These are phyloP conservation scores for Glycine soja DNA, from an alignment of 306 rosid species.

Conservation along the genomic window DNA sequence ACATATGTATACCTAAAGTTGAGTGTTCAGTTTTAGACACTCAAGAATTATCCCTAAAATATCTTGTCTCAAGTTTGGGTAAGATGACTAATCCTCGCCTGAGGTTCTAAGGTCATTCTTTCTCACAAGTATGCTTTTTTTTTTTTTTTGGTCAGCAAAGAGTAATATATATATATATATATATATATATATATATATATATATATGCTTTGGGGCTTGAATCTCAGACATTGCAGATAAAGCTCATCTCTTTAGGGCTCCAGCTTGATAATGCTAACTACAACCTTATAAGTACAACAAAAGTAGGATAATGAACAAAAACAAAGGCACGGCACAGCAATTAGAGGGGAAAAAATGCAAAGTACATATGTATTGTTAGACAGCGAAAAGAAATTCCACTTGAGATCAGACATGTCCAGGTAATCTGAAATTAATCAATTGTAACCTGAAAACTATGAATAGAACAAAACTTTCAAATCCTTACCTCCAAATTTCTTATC, in stretches of 20 bases:
- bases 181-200: no score
- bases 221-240: not conserved
- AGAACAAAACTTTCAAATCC: conserved; percentile 16
- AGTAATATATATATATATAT: no score
- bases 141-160: no score
- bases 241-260: not conserved
- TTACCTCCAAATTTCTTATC: conserved; percentile 94
- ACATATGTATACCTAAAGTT: no score
- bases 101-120: not conserved
- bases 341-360: not conserved
- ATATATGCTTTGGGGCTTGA: not conserved
- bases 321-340: not conserved
- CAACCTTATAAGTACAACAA: not conserved
- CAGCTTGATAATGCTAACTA: not conserved
- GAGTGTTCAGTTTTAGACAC: no score
- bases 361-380: conserved; percentile 1
- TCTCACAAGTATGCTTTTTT: not conserved
- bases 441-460: conserved; percentile 16
- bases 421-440: conserved; percentile 26
- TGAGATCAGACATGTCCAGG: conserved; percentile 28
- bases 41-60: no score
- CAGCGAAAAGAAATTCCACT: not conserved
- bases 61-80: not conserved
- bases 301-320: not conserved
- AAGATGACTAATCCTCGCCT: not conserved